These are phyloP conservation scores for Gossypium trilobum DNA, from an alignment of 441 rosid species.

Conservation along the genomic window DNA sequence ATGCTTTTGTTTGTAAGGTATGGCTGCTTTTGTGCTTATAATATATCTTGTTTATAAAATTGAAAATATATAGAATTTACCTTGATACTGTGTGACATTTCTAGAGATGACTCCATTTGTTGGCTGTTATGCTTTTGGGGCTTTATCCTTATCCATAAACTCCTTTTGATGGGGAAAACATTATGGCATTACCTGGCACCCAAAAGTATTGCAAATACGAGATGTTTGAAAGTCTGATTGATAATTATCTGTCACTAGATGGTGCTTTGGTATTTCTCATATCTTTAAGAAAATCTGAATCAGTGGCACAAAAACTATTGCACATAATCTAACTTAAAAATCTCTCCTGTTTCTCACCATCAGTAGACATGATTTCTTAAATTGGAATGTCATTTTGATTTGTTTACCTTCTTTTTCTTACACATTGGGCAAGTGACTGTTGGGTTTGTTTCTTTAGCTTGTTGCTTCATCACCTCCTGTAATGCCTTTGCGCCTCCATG, in stretches of 20 bases:
- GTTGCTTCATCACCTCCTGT: constrained; percentile 58
- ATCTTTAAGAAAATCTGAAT: not conserved
- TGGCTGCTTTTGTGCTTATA: not conserved
- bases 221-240: not conserved
- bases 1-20: constrained; percentile 66
- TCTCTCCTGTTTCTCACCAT: not conserved
- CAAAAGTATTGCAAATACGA: not conserved
- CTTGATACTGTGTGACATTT: not conserved
- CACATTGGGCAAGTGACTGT: constrained; percentile 13
- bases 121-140: not conserved
- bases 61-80: not conserved
- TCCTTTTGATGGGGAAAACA: constrained; percentile 3
- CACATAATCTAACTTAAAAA: not conserved
- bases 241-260: not conserved
- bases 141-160: constrained; percentile 4
- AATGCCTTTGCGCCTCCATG: constrained; percentile 47
- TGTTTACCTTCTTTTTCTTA: not conserved
- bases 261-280: not conserved
- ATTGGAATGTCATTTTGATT: not conserved
- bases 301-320: not conserved
- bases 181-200: not conserved
- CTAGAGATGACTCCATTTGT: not conserved
- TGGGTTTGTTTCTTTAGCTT: constrained; percentile 46
- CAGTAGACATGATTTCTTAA: constrained; percentile 1
- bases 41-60: not conserved